A percentile compares a stretch with the other conserved stretches of the same genome.
These are phyloP conservation scores for Cordyceps tenuipes DNA, from an alignment of 2,329 filamentous ascomycete species.

Conservation along the genomic window DNA sequence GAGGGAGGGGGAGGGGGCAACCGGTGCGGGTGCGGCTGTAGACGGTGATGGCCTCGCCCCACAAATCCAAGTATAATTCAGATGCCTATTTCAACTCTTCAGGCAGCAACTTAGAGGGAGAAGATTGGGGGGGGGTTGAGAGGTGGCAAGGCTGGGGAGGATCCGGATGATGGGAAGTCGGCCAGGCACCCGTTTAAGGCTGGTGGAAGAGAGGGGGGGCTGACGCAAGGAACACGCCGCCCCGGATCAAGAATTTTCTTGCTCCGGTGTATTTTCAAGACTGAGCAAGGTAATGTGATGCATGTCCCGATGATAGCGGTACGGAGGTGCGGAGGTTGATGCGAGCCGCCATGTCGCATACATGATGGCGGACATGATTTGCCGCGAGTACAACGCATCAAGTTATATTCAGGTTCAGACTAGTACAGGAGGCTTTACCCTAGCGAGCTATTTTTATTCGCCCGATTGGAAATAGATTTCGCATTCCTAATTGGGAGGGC, in stretches of 20 bases:
- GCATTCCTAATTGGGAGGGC: not conserved
- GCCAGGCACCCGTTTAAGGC: not conserved
- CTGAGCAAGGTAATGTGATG: not conserved
- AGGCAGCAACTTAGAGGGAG: not conserved
- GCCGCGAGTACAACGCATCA: not conserved
- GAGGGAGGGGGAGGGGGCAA: not conserved
- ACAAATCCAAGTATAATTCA: not conserved
- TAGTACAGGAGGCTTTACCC: not conserved
- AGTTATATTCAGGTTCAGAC: not conserved
- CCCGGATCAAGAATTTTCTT: not conserved
- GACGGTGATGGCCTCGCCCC: not conserved
- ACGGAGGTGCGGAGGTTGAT: not conserved
- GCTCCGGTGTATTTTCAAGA: not conserved
- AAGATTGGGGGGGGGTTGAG: not conserved
- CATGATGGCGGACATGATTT: too few relatives aligned
- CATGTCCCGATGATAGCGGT: not conserved
- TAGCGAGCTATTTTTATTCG: not conserved
- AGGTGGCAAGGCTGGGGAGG: not conserved
- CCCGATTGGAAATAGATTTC: too few relatives aligned
- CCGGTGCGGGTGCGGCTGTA: not conserved
- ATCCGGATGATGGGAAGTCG: not conserved
- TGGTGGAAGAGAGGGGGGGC: not conserved
- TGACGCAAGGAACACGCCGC: not conserved
- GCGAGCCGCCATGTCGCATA: not conserved
- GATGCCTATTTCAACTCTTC: not conserved